phyloP scores from a whole-genome alignment of 768 basidiomycete species.

The Pisolithus tinctorius region DNA sequence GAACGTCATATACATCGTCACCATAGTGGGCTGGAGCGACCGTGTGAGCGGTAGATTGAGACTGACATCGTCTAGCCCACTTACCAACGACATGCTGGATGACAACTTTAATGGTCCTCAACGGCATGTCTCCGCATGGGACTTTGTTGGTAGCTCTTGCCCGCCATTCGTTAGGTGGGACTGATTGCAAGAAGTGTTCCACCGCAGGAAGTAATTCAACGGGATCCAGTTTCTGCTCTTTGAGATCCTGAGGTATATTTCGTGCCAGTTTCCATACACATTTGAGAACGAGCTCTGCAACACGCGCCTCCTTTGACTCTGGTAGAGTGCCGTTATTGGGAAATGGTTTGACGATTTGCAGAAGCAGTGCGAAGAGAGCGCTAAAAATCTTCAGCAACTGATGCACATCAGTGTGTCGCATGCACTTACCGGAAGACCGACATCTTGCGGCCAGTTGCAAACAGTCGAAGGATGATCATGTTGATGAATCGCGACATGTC shows the following conservation, averaged over 20 bases:
- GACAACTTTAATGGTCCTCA: conserved; percentile 96
- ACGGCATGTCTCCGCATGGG: conserved; percentile 95
- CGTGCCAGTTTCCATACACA: conserved; percentile 98
- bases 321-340: conserved; percentile 62
- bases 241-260: conserved; percentile 88
- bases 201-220: conserved; percentile 87
- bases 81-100: conserved; percentile 94
- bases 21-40: conserved; percentile 62
- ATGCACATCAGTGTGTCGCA: background rate
- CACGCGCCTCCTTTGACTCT: conserved; percentile 78
- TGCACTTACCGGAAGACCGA: conserved; percentile 77
- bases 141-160: conserved; percentile 84
- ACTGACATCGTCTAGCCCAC: conserved; percentile 27
- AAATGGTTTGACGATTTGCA: conserved; percentile 82
- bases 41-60: conserved; percentile 12
- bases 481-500: conserved; percentile 96
- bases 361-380: conserved; percentile 70
- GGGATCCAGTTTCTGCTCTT: conserved; percentile 72
- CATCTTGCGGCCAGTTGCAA: conserved; percentile 86
- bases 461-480: conserved; percentile 92
- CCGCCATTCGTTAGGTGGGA: conserved; percentile 95
- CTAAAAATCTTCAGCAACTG: conserved; percentile 10
- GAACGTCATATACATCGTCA: conserved; percentile 84
- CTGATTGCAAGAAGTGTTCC: conserved; percentile 88
- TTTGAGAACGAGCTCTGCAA: conserved; percentile 89